Base-by-base conservation (phyloP, 2,329 filamentous ascomycete species). In the Venturia aucupariae region DNA sequence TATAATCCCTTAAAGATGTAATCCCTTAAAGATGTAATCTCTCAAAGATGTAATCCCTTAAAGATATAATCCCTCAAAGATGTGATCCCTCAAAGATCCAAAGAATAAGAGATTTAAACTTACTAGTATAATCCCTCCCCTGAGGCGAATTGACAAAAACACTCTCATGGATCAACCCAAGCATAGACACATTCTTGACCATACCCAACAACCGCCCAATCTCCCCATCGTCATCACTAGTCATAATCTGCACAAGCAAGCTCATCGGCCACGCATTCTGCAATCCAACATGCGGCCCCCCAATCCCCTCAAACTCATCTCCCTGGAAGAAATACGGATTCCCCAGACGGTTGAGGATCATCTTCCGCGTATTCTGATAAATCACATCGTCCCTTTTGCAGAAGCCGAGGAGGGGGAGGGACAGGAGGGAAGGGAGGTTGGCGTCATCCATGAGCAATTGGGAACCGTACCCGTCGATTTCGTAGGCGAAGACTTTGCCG, bases 241-340 rank as follows among this genome's bases (percentile, higher is more conserved):
- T 99, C 82, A 94, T 91, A 2, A 90, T 91, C 75, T 97, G 92
- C 24, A 97, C 84, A 10, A 99, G 81, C 67, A 97, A 79, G 73
- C 90, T 94, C 92, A 99, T 97, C 0, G 94, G 94, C 94, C 94
- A 99, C 8, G 93, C 94, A 69, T 96, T 90, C 70, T 84, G 80
- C n/a, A 96, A 78, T 0, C 94, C 94, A 68, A 97, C 89, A 68
- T 88, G 85, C 39, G 85, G 85, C 1, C 92, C 94, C 70, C 94
- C 94, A 69, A 99, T 96, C 7, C 94, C 94, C 60, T 85, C 83
- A 71, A 99, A 96, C 0, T 84, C 85, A 19, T 77, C 78, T 2
- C 94, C 94, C 32, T 81, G 81, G 7, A 99, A 81, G 73, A 87
- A 97, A 74, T 97, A 99, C 0, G 94, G 94, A 72, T 99, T 99